A percentile compares a stretch with the other conserved stretches of the same genome.
Conservation (phyloP, 352 stramenopile species). For the Pythium sukuiense region DNA sequence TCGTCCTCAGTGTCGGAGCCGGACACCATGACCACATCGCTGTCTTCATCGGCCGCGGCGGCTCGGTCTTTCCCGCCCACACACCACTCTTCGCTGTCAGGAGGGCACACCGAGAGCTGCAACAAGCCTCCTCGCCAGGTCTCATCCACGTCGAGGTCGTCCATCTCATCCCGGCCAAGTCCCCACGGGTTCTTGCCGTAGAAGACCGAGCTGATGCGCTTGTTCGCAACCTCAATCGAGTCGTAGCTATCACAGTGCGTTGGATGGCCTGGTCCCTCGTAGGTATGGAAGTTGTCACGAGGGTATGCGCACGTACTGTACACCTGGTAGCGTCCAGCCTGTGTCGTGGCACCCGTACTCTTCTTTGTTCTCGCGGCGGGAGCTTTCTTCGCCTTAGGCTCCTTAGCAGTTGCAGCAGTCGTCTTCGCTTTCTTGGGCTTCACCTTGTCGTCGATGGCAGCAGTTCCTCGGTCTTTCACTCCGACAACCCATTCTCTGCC, state of each 20-base stretch:
- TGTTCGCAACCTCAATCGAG: conserved; percentile 15
- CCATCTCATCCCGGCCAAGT: conserved; percentile 11
- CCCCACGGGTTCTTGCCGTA: conserved; percentile 24
- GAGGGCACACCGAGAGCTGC: conserved; percentile 10
- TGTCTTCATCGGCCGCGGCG: conserved; percentile 1
- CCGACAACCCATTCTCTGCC: neutral
- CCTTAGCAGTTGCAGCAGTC: no score
- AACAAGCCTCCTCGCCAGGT: conserved; percentile 13
- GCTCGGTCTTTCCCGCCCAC: conserved; percentile 10
- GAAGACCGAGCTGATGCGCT: conserved; percentile 12
- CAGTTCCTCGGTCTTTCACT: neutral
- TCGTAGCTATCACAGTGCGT: conserved; percentile 13
- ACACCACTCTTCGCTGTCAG: conserved; percentile 19
- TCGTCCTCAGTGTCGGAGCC: conserved; percentile 17
- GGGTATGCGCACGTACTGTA: conserved; percentile 22
- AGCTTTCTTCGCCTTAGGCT: neutral
- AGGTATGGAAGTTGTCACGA: conserved; percentile 19
- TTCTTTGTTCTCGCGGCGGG: neutral
- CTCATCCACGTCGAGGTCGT: conserved; percentile 17
- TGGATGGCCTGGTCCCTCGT: conserved; percentile 4
- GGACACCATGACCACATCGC: conserved; percentile 20
- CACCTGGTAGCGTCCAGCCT: conserved; percentile 15
- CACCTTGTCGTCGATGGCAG: neutral
- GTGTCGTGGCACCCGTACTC: neutral
- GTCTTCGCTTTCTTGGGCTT: neutral